Evolutionary conservation across 225 moss, liverwort and hornwort species (phyloP).

Genomic region (Straminergon stramineum): DNA sequence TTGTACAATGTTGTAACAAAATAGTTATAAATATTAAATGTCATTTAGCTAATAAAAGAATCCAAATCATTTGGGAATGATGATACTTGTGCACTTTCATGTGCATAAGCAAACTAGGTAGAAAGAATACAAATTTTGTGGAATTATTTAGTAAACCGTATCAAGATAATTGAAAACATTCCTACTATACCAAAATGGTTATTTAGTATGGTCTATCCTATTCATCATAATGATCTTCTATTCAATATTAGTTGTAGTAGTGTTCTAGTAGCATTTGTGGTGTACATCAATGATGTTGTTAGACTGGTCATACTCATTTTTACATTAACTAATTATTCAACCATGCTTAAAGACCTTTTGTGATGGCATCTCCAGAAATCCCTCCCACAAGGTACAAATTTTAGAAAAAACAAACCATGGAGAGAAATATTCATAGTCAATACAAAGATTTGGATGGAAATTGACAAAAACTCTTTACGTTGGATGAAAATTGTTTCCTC

Average conservation of each 20-base stretch:
- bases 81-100: background rate
- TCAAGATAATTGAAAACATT: background rate
- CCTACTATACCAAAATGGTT: background rate
- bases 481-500: background rate
- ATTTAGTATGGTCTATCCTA: background rate
- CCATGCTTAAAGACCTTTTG: accelerated
- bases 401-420: accelerated
- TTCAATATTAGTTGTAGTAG: background rate
- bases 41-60: background rate
- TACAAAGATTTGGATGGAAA: background rate
- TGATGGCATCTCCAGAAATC: background rate
- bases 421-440: background rate
- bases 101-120: background rate
- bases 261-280: background rate
- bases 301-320: background rate
- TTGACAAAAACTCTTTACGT: no score
- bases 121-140: background rate
- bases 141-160: accelerated
- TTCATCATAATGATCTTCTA: background rate
- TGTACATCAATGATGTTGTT: accelerated
- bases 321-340: background rate
- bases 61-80: background rate
- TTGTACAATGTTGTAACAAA: background rate
- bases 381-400: background rate
- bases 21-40: background rate